Percentiles rank a stretch among this genome's conserved stretches.
phyloP scores from a whole-genome alignment of 176 grass and related monocot species.

The Puya raimondii region DNA sequence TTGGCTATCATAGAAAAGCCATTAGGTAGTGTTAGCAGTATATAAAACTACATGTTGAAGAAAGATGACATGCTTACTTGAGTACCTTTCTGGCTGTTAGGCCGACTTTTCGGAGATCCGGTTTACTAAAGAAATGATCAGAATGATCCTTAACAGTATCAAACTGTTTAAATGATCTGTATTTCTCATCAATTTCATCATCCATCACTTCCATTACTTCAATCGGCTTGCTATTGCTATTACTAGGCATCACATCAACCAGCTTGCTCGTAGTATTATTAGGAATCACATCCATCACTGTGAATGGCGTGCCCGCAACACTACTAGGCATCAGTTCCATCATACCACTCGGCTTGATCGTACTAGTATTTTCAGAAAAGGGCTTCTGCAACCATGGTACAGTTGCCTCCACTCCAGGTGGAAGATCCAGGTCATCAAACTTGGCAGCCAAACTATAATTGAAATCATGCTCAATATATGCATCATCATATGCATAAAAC shows the following conservation, averaged over 20 bases:
- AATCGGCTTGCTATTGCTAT: constrained; percentile 11
- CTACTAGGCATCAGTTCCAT: not conserved
- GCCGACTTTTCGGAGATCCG: constrained; percentile 17
- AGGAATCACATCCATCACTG: no score
- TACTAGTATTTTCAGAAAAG: constrained; percentile 12
- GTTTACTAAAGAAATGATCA: constrained; percentile 47
- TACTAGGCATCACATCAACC: no score
- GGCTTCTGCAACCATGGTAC: constrained; percentile 28
- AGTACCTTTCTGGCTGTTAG: constrained; percentile 36
- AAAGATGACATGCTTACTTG: constrained; percentile 8
- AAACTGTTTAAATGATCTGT: constrained; percentile 58
- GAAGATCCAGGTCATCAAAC: constrained; percentile 41
- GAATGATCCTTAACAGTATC: constrained; percentile 44
- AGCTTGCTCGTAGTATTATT: no score
- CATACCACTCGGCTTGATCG: constrained; percentile 17
- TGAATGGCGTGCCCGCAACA: no score
- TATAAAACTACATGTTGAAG: not conserved
- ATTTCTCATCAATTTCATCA: constrained; percentile 41
- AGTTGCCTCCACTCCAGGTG: constrained; percentile 24
- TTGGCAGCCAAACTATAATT: constrained; percentile 41
- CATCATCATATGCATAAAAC: constrained; percentile 23
- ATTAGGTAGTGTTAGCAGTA: not conserved
- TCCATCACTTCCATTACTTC: constrained; percentile 25
- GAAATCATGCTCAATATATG: constrained; percentile 15
- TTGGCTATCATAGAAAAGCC: constrained; percentile 33